Evolutionary conservation across 2,329 filamentous ascomycete species (phyloP).

Genomic region (Aureobasidium melanogenum): DNA sequence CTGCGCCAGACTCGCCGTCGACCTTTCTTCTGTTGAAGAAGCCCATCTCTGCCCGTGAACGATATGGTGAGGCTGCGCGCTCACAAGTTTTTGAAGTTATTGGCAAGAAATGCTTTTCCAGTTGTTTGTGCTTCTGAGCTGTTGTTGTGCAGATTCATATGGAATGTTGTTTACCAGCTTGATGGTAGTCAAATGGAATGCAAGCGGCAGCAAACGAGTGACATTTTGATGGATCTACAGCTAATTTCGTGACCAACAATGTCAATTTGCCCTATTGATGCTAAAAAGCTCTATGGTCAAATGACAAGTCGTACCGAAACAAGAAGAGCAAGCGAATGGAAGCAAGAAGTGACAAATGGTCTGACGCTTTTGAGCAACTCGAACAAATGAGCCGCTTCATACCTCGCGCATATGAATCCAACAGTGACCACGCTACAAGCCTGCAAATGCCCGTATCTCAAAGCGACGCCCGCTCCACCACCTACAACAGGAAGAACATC

Average conservation of each 20-base stretch:
- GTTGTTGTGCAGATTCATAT: neutral
- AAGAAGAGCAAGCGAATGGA: neutral
- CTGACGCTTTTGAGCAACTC: neutral
- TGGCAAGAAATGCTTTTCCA: neutral
- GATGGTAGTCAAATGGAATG: neutral
- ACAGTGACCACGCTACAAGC: neutral
- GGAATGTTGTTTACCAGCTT: neutral
- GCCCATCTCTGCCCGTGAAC: neutral
- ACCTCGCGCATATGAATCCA: neutral
- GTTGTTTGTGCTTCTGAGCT: neutral
- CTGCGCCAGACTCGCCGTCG: neutral
- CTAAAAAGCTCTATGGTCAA: neutral
- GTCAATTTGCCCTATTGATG: neutral
- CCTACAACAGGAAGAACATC: slow-evolving; percentile 5
- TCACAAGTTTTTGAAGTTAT: neutral
- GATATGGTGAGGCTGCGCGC: neutral
- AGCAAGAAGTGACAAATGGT: neutral
- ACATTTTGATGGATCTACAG: neutral
- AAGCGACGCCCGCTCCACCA: neutral
- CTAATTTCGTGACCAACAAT: neutral
- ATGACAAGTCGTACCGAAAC: neutral
- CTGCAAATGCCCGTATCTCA: neutral
- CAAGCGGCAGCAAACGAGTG: neutral
- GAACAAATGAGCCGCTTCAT: neutral
- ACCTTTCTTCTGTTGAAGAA: neutral